Evolutionary conservation across 805 yeast genomes (phyloP).

Genomic region (baker's yeast (Saccharomyces cerevisiae)): DNA sequence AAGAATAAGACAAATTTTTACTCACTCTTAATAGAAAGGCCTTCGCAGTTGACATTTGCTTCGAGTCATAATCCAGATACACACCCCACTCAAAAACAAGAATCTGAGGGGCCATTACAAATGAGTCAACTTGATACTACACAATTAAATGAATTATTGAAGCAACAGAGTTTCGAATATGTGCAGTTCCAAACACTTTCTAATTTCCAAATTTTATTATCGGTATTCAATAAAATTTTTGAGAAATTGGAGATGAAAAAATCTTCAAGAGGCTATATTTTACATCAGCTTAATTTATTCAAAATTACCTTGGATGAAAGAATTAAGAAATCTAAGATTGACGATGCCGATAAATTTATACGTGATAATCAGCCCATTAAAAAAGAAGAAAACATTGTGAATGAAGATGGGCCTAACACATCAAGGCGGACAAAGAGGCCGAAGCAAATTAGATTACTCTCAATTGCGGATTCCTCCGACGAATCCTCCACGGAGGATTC

Average conservation of each 20-base stretch:
- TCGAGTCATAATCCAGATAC: background rate
- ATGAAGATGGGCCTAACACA: conserved; percentile 4
- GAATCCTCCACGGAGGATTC: background rate
- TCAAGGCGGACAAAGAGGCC: background rate
- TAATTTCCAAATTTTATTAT: conserved; percentile 20
- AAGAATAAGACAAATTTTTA: conserved; percentile 5
- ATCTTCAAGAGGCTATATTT: conserved; percentile 19
- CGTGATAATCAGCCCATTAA: conserved; percentile 2
- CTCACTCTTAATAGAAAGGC: conserved; percentile 11
- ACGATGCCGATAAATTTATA: background rate
- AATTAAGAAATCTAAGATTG: conserved; percentile 10
- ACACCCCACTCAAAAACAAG: background rate
- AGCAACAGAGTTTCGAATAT: conserved; percentile 15
- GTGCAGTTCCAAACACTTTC: conserved; percentile 24
- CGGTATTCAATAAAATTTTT: conserved; percentile 21
- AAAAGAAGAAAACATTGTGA: conserved; percentile 6
- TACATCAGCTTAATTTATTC: conserved; percentile 18
- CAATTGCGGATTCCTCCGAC: conserved; percentile 3
- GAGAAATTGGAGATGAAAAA: conserved; percentile 23
- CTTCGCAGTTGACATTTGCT: background rate
- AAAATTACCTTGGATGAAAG: conserved; percentile 17
- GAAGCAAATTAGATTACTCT: conserved; percentile 2
- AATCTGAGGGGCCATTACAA: background rate
- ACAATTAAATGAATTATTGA: background rate
- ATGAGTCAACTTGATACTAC: background rate